A percentile compares a stretch with the other conserved stretches of the same genome.
These are phyloP conservation scores for Catunica adiposa DNA, from an alignment of 2,329 filamentous ascomycete species.

Conservation along the genomic window DNA sequence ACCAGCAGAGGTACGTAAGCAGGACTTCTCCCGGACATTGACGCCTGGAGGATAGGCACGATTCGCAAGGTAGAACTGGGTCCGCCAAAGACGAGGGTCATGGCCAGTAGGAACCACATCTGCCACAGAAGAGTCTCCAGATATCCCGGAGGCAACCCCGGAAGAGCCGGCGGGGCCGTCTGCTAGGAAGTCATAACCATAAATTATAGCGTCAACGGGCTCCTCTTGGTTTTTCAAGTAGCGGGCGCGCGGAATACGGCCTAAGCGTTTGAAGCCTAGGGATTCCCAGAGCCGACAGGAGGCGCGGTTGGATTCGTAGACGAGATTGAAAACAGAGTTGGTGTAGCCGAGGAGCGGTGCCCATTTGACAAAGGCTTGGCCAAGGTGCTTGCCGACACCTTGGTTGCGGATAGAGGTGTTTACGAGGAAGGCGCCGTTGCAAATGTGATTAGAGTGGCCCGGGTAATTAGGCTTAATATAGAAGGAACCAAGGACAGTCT, in stretches of 20 bases:
- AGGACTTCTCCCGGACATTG: slow-evolving; percentile 88
- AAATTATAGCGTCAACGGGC: slow-evolving; percentile 61
- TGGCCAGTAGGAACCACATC: slow-evolving; percentile 11
- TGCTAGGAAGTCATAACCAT: slow-evolving; percentile 45
- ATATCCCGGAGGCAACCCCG: slow-evolving; percentile 20
- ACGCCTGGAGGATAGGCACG: slow-evolving; percentile 85
- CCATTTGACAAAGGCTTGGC: slow-evolving; percentile 62
- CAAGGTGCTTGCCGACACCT: slow-evolving; percentile 60
- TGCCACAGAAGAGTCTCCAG: slow-evolving; percentile 20
- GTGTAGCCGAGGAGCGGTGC: slow-evolving; percentile 69
- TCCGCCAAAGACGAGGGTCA: slow-evolving; percentile 97
- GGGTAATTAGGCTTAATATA: slow-evolving; percentile 93
- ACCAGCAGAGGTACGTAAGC: slow-evolving; percentile 79
- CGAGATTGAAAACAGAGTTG: slow-evolving; percentile 86
- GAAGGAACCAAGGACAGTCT: slow-evolving; percentile 73
- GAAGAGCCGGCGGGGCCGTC: slow-evolving; percentile 13
- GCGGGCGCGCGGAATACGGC: slow-evolving; percentile 58
- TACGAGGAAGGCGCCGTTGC: slow-evolving; percentile 67
- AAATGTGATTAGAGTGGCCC: slow-evolving; percentile 76
- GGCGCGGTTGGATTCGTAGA: slow-evolving; percentile 85
- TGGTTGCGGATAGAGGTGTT: slow-evolving; percentile 57
- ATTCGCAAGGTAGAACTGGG: slow-evolving; percentile 90
- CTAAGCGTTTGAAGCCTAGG: slow-evolving; percentile 82
- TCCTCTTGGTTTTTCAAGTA: slow-evolving; percentile 51
- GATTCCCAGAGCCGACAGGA: slow-evolving; percentile 86